phyloP scores from a whole-genome alignment of 306 rosid species.

The Lotus japonicus region DNA sequence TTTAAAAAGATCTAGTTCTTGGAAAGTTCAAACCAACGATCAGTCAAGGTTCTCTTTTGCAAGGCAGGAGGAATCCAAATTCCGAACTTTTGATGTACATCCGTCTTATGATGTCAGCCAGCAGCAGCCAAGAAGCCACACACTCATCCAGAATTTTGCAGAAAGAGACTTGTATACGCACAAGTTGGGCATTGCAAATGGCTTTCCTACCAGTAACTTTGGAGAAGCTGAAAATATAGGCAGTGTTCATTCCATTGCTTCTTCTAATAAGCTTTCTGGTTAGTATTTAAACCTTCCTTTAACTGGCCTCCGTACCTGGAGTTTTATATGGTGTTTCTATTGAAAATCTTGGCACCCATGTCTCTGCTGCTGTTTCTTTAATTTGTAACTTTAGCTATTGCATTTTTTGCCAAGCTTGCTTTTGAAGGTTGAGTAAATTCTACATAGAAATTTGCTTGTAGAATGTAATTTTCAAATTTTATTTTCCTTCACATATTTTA shows the following conservation, averaged over 20 bases:
- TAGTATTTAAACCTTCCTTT: slow-evolving; percentile 25
- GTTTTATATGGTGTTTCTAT: background rate
- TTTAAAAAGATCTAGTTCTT: slow-evolving; percentile 51
- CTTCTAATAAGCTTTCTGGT: slow-evolving; percentile 71
- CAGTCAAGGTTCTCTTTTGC: slow-evolving; percentile 98
- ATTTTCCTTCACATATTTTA: background rate
- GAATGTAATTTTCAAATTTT: background rate
- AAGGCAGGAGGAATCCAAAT: slow-evolving; percentile 68
- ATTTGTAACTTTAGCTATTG: background rate
- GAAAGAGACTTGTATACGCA: slow-evolving; percentile 53
- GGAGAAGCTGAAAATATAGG: slow-evolving; percentile 61
- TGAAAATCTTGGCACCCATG: background rate
- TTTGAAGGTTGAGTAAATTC: background rate
- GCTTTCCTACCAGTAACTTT: slow-evolving; percentile 38
- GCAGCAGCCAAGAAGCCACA: slow-evolving; percentile 44
- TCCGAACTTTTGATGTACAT: slow-evolving; percentile 51
- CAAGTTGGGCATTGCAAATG: slow-evolving; percentile 52
- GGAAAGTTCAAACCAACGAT: slow-evolving; percentile 71
- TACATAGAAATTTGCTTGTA: background rate
- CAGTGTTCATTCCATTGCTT: slow-evolving; percentile 30
- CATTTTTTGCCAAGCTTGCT: background rate
- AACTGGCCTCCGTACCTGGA: background rate
- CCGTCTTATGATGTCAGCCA: slow-evolving; percentile 45
- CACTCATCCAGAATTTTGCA: slow-evolving; percentile 42
- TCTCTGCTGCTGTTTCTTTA: background rate